Conservation (phyloP, 2,329 filamentous ascomycete genomes). For the Sphaerostilbella broomeana region DNA sequence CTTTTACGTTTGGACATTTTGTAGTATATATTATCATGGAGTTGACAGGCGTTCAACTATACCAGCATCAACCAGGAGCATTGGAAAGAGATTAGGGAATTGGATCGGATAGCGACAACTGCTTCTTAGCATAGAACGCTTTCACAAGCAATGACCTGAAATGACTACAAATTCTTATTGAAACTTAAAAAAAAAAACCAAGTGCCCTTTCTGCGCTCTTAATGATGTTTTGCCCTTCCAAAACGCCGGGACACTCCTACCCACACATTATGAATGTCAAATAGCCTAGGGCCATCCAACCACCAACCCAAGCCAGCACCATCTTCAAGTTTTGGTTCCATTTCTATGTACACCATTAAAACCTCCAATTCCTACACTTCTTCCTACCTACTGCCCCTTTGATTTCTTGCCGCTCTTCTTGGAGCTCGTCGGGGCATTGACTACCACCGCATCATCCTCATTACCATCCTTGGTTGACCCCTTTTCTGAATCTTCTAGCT, state of each 20-base stretch:
- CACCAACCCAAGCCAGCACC: neutral
- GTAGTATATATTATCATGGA: constrained; percentile 7
- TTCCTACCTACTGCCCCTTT: neutral
- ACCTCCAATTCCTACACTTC: no score
- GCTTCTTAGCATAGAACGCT: constrained; percentile 1
- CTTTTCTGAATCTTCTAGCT: constrained; percentile 62
- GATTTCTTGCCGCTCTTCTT: constrained; percentile 11
- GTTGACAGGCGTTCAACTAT: constrained; percentile 1
- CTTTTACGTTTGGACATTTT: neutral
- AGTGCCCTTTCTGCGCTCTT: neutral
- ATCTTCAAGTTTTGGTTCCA: no score
- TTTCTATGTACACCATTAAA: no score
- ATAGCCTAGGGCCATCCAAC: no score
- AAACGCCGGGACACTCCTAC: no score
- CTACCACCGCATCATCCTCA: constrained; percentile 57
- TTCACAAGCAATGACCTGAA: constrained; percentile 9
- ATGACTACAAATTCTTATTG: constrained; percentile 1
- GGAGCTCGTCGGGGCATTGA: constrained; percentile 45
- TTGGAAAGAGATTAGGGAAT: constrained; percentile 11
- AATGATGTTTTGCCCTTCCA: neutral
- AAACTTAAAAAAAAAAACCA: constrained; percentile 3
- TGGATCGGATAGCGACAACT: neutral
- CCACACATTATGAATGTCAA: no score
- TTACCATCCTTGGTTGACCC: constrained; percentile 31
- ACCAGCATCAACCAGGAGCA: constrained; percentile 10